These are phyloP conservation scores for Raffaelea arxii DNA, from an alignment of 2,329 filamentous ascomycete genomes.

Conservation along the genomic window DNA sequence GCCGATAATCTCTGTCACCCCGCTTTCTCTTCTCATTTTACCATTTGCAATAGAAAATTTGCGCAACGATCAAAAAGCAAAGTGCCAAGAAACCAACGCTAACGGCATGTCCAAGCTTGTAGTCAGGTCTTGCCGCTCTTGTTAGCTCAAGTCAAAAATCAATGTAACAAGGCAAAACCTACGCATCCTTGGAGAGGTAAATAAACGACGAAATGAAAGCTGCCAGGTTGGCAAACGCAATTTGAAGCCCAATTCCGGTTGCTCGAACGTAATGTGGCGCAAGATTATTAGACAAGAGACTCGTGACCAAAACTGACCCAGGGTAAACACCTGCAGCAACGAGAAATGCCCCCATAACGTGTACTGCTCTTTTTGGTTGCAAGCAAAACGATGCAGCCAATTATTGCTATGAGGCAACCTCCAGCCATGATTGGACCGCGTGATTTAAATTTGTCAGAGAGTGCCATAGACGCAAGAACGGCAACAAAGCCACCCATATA, in stretches of 20 bases:
- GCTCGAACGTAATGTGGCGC: slow-evolving; percentile 47
- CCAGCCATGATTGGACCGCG: slow-evolving; percentile 30
- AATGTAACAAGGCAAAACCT: not conserved
- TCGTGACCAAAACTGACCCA: slow-evolving; percentile 44
- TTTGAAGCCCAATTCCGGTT: slow-evolving; percentile 40
- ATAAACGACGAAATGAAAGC: slow-evolving; percentile 43
- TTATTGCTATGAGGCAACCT: slow-evolving; percentile 36
- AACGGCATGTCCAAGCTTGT: slow-evolving; percentile 37
- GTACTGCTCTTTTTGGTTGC: slow-evolving; percentile 19
- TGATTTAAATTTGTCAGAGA: not conserved
- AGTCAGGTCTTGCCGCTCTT: slow-evolving; percentile 24
- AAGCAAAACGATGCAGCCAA: slow-evolving; percentile 47
- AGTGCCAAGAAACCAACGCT: slow-evolving; percentile 36
- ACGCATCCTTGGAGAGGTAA: slow-evolving; percentile 30
- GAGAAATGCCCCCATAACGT: slow-evolving; percentile 21
- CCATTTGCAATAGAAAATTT: slow-evolving; percentile 18
- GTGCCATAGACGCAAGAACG: slow-evolving; percentile 12
- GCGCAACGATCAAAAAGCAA: slow-evolving; percentile 21
- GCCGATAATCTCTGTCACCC: slow-evolving; percentile 21
- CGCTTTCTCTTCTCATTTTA: slow-evolving; percentile 25
- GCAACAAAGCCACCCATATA: slow-evolving; percentile 22
- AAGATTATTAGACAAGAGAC: slow-evolving; percentile 48
- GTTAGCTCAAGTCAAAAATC: not conserved
- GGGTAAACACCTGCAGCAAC: slow-evolving; percentile 40
- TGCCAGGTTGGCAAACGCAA: slow-evolving; percentile 38